These are phyloP conservation scores for Colletotrichum lentis DNA, from an alignment of 2,329 filamentous ascomycete genomes.

Conservation along the genomic window DNA sequence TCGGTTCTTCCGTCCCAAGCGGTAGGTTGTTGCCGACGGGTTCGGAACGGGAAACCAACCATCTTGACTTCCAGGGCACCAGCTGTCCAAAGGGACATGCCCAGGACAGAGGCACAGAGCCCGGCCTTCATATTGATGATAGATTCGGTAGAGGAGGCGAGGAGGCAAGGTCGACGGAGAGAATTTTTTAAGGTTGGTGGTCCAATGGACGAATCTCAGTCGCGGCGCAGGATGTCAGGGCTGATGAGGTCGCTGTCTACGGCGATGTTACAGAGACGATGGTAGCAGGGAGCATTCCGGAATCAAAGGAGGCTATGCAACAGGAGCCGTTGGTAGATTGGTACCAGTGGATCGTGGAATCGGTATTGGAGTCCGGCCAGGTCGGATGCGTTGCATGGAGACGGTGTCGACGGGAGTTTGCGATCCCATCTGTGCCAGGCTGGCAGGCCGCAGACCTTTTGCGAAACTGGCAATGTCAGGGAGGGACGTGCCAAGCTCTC, in stretches of 20 bases:
- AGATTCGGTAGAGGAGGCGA: neutral
- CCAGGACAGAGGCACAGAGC: slow-evolving; percentile 60
- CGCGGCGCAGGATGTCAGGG: neutral
- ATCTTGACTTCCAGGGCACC: slow-evolving; percentile 66
- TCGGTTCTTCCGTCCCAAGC: slow-evolving; percentile 33
- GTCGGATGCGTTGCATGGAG: slow-evolving; percentile 31
- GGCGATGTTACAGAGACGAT: slow-evolving; percentile 6
- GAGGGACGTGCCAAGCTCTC: slow-evolving; percentile 33
- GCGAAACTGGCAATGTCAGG: slow-evolving; percentile 32
- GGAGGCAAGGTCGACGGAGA: neutral
- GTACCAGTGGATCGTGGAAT: slow-evolving; percentile 19
- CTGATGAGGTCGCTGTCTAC: slow-evolving; percentile 18
- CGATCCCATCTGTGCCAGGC: slow-evolving; percentile 21
- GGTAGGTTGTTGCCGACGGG: slow-evolving; percentile 8
- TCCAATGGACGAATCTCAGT: slow-evolving; percentile 9
- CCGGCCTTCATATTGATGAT: slow-evolving; percentile 62
- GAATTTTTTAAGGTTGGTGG: slow-evolving; percentile 6
- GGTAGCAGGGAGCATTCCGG: slow-evolving; percentile 28
- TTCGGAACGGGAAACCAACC: slow-evolving; percentile 50
- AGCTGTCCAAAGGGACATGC: slow-evolving; percentile 62
- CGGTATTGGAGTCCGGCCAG: slow-evolving; percentile 14
- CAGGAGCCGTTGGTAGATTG: slow-evolving; percentile 7
- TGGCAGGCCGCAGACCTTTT: slow-evolving; percentile 32
- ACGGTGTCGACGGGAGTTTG: slow-evolving; percentile 18
- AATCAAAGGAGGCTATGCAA: slow-evolving; percentile 5